phyloP scores from a whole-genome alignment of 805 yeast genomes.

The Ogataea henricii region DNA sequence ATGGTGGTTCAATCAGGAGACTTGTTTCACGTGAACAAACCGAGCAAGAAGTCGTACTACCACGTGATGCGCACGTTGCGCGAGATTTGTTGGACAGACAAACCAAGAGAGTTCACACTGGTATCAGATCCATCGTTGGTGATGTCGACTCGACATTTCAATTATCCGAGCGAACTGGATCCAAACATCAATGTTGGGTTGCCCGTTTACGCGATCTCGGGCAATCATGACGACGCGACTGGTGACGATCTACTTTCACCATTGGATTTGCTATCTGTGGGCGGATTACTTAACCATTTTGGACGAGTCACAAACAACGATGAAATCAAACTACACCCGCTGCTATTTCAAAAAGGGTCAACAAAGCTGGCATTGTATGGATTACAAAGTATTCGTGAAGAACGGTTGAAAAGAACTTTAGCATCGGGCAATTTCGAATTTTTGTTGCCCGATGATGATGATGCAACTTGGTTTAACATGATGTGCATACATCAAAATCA shows the following conservation, averaged over 20 bases:
- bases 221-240: slow-evolving; percentile 96
- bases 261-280: slow-evolving; percentile 75
- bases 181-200: slow-evolving; percentile 85
- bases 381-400: slow-evolving; percentile 85
- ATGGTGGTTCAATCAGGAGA: slow-evolving; percentile 93
- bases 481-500: slow-evolving; percentile 94
- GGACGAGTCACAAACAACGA: slow-evolving; percentile 81
- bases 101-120: slow-evolving; percentile 82
- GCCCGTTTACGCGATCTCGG: slow-evolving; percentile 90
- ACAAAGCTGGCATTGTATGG: slow-evolving; percentile 89
- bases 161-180: slow-evolving; percentile 84
- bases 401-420: slow-evolving; percentile 78
- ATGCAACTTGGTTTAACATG: slow-evolving; percentile 74
- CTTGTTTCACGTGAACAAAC: slow-evolving; percentile 86
- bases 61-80: slow-evolving; percentile 77
- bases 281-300: slow-evolving; percentile 87
- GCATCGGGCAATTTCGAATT: slow-evolving; percentile 80
- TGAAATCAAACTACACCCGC: slow-evolving; percentile 69
- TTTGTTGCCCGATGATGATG: slow-evolving; percentile 56
- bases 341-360: slow-evolving; percentile 77
- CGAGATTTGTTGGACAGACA: slow-evolving; percentile 75
- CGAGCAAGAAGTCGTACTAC: slow-evolving; percentile 81
- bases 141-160: slow-evolving; percentile 59
- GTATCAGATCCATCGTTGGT: slow-evolving; percentile 74
- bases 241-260: slow-evolving; percentile 85